A percentile compares a stretch with the other conserved stretches of the same genome.
Conservation (phyloP, 768 basidiomycete species). For the Rubroboletus satanas region DNA sequence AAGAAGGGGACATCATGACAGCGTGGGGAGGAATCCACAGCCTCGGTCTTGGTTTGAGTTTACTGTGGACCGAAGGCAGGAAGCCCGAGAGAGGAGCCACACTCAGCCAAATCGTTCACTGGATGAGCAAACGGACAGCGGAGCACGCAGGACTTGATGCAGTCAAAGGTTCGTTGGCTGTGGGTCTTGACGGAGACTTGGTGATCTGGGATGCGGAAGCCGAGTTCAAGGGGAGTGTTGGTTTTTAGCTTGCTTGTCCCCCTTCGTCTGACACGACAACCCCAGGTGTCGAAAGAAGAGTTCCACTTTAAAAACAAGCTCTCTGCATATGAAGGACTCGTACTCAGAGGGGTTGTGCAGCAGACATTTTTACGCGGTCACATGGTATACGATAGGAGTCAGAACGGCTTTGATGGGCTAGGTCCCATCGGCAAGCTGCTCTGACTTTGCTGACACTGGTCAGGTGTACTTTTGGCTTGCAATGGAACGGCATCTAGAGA, state of each 20-base stretch:
- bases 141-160: constrained; percentile 69
- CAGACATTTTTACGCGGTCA: constrained; percentile 78
- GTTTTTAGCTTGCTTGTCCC: background rate
- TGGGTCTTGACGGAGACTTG: constrained; percentile 84
- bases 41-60: constrained; percentile 82
- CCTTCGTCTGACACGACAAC: constrained; percentile 2
- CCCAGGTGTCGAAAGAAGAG: constrained; percentile 65
- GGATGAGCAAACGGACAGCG: constrained; percentile 74
- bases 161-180: constrained; percentile 66
- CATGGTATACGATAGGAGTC: constrained; percentile 52
- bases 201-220: constrained; percentile 73
- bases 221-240: constrained; percentile 37
- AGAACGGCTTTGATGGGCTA: constrained; percentile 35
- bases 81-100: constrained; percentile 48
- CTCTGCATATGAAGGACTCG: constrained; percentile 81
- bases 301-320: constrained; percentile 93
- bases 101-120: constrained; percentile 63
- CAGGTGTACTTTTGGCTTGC: background rate
- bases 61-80: constrained; percentile 83
- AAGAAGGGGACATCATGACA: constrained; percentile 75
- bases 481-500: background rate
- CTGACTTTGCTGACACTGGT: background rate
- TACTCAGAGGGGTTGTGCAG: constrained; percentile 65
- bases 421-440: constrained; percentile 36
- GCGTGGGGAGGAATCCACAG: constrained; percentile 97